Percentiles rank a stretch among this genome's conserved stretches.
These are phyloP conservation scores for Phylloboletellus chloephorus DNA, from an alignment of 1,284 basidiomycete genomes.

Conservation along the genomic window DNA sequence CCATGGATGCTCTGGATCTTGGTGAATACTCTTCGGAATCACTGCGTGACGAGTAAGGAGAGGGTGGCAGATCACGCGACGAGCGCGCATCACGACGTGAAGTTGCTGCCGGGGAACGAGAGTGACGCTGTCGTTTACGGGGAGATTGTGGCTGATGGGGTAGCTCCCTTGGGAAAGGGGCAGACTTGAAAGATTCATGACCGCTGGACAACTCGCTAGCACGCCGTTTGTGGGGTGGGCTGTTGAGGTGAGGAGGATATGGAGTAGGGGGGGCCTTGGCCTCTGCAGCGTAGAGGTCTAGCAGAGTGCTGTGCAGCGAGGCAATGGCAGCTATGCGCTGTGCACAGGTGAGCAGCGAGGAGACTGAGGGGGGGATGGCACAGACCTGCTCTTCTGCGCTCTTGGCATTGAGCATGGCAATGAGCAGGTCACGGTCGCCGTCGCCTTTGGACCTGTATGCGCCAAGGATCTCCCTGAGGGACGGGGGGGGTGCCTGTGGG, in stretches of 20 bases:
- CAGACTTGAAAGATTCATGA: constrained; percentile 13
- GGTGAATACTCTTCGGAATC: constrained; percentile 34
- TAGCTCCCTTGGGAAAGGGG: constrained; percentile 21
- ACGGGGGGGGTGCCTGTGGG: constrained; percentile 64
- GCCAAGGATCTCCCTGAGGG: constrained; percentile 74
- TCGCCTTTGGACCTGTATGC: constrained; percentile 81
- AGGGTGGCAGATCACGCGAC: constrained; percentile 32
- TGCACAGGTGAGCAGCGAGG: constrained; percentile 12
- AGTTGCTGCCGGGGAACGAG: constrained; percentile 30
- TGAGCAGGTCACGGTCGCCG: constrained; percentile 83
- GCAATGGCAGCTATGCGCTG: constrained; percentile 67
- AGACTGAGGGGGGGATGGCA: constrained; percentile 10
- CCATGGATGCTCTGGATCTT: constrained; percentile 33
- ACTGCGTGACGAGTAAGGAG: constrained; percentile 33
- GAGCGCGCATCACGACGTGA: constrained; percentile 25
- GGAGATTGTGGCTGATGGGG: constrained; percentile 23
- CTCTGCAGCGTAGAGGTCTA: constrained; percentile 53
- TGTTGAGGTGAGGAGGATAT: constrained; percentile 15
- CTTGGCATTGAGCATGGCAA: constrained; percentile 86
- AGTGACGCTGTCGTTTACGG: constrained; percentile 46
- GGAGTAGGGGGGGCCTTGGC: constrained; percentile 14
- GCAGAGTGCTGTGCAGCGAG: constrained; percentile 60
- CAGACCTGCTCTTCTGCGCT: constrained; percentile 81
- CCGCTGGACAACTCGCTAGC: constrained; percentile 14
- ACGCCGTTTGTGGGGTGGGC: constrained; percentile 20